Base-by-base conservation (phyloP, 176 grass and related monocot genomes). In the Miscanthus lutarioriparius region DNA sequence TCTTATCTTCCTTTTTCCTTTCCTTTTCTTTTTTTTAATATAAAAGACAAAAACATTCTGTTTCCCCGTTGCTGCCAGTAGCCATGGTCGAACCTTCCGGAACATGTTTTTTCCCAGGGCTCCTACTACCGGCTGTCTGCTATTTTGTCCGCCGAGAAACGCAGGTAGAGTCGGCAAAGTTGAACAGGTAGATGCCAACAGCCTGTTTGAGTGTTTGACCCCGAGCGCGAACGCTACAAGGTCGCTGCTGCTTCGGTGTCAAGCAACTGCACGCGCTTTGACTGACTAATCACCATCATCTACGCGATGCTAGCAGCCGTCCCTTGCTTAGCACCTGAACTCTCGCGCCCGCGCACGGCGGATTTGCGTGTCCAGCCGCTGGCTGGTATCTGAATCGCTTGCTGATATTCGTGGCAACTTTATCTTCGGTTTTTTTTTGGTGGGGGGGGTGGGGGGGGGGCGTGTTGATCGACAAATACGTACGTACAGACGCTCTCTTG, bases 131-230 rank as follows among this genome's bases (percentile, higher is more conserved):
- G 0, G 10, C 4, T 25, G 7, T 33, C n/a, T 16, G 39, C 33
- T 16, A 38, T 7, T 71, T 62, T 77, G 40, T 64, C 6, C 16
- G 36, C 6, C 16, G 36, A 15, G 43, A n/a, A 7, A 33, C 19
- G 44, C n/a, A 19, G 73, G 26, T 65, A 56, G 83, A 78, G 73
- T 40, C 74, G 58, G 36, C 66, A 86, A 74, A 3, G 88, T 86
- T 66, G 83, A 79, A 59, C 56, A 23, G 44, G 83, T 72, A 68
- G 79, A 90, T 79, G 54, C 33, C 39, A 82, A 78, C 78, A 86
- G 12, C 73, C 65, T 27, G 1, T 86, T 65, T 86, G 83, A 82
- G 54, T 27, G 1, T 86, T 65, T 86, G 83, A 82, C 41, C 70
- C 84, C 20, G 10, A 26, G 62, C 35, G 22, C 41, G 1, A 3